These are phyloP conservation scores for Colletotrichum navitas DNA, from an alignment of 2,329 filamentous ascomycete genomes.

Conservation along the genomic window DNA sequence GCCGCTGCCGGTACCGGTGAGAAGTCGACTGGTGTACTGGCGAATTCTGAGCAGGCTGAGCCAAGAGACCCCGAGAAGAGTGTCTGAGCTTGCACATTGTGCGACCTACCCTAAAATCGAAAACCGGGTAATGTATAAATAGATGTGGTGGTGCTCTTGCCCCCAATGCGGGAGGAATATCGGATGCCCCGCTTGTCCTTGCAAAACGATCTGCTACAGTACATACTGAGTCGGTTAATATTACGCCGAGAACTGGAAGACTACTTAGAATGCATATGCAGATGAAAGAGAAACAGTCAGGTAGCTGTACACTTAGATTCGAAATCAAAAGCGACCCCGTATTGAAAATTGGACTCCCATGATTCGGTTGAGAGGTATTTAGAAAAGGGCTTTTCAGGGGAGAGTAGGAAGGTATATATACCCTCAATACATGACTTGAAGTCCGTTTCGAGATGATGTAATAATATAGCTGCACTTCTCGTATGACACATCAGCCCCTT, in stretches of 20 bases:
- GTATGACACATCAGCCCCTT: neutral
- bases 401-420: too few relatives aligned
- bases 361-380: too few relatives aligned
- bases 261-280: too few relatives aligned
- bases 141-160: neutral
- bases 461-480: too few relatives aligned
- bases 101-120: neutral
- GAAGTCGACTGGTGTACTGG: conserved; percentile 27
- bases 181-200: neutral
- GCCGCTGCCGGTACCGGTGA: neutral
- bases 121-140: too few relatives aligned
- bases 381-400: too few relatives aligned
- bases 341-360: too few relatives aligned
- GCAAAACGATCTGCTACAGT: neutral
- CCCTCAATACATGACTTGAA: too few relatives aligned
- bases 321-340: too few relatives aligned
- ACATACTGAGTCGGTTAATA: neutral
- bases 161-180: neutral
- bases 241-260: neutral
- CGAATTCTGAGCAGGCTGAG: conserved; percentile 1
- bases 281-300: neutral
- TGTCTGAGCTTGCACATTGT: neutral
- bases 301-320: neutral
- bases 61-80: conserved; percentile 28
- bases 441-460: too few relatives aligned